phyloP scores from a whole-genome alignment of 192 early-diverging fungal genomes.

The Podila horticola region DNA sequence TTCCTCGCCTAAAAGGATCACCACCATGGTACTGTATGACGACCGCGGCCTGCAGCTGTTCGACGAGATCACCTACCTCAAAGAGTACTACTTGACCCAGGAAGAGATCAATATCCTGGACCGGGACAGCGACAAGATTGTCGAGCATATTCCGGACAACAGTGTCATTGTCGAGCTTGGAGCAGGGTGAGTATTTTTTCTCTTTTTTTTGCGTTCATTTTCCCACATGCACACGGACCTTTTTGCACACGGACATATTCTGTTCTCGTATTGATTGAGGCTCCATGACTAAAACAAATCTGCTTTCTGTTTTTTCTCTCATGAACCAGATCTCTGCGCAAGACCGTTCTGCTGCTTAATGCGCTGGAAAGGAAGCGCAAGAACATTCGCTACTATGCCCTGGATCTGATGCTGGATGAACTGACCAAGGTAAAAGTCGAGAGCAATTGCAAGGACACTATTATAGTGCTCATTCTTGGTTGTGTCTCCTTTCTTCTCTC shows the following conservation, averaged over 20 bases:
- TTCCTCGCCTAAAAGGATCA: slow-evolving; percentile 65
- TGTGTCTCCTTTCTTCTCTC: background rate
- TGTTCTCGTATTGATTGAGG: background rate
- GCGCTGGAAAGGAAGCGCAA: slow-evolving; percentile 72
- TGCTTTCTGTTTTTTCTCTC: no score
- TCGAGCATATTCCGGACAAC: slow-evolving; percentile 69
- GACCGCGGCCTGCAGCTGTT: slow-evolving; percentile 85
- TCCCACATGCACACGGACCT: no score
- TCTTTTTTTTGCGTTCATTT: background rate
- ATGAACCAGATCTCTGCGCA: slow-evolving; percentile 73
- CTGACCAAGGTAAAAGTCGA: slow-evolving; percentile 58
- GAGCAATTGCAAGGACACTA: background rate
- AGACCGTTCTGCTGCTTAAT: slow-evolving; percentile 84
- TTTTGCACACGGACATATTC: background rate
- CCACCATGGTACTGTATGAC: slow-evolving; percentile 90
- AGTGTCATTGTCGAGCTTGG: slow-evolving; percentile 89
- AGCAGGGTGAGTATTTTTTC: slow-evolving; percentile 71
- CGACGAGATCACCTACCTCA: slow-evolving; percentile 88
- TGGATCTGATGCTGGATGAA: slow-evolving; percentile 87
- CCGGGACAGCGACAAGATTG: slow-evolving; percentile 68
- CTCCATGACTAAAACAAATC: no score
- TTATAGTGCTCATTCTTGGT: no score
- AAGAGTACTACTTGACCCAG: slow-evolving; percentile 90
- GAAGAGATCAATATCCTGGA: slow-evolving; percentile 88
- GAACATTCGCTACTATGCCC: slow-evolving; percentile 85